phyloP scores from a whole-genome alignment of 2,329 filamentous ascomycete species.

The Beauveria caledonica region DNA sequence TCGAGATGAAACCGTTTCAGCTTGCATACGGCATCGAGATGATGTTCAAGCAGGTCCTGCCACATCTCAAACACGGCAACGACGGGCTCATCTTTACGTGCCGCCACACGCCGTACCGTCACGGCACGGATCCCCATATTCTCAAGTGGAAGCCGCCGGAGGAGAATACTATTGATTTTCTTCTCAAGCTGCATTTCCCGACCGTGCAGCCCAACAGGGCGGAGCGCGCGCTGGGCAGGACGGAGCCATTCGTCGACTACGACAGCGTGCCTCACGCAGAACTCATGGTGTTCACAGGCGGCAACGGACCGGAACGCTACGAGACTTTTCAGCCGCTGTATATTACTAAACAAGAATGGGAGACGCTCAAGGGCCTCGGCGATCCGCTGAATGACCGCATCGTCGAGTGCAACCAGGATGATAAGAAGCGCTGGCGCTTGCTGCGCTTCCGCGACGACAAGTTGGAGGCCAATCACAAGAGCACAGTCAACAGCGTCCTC shows the following conservation, averaged over 20 bases:
- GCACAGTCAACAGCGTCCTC: slow-evolving; percentile 75
- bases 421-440: slow-evolving; percentile 69
- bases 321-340: slow-evolving; percentile 58
- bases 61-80: slow-evolving; percentile 80
- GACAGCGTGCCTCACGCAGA: slow-evolving; percentile 68
- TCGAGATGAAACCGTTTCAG: slow-evolving; percentile 86
- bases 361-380: slow-evolving; percentile 61
- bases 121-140: slow-evolving; percentile 87
- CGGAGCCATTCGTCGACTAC: slow-evolving; percentile 64
- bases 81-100: slow-evolving; percentile 98
- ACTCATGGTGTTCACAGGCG: slow-evolving; percentile 61
- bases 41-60: slow-evolving; percentile 86
- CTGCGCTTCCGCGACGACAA: slow-evolving; percentile 93
- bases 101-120: slow-evolving; percentile 73
- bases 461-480: slow-evolving; percentile 78
- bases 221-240: slow-evolving; percentile 59
- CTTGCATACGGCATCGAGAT: slow-evolving; percentile 80
- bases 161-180: slow-evolving; percentile 94
- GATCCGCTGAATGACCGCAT: slow-evolving; percentile 79
- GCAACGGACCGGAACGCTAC: slow-evolving; percentile 45
- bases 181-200: slow-evolving; percentile 70
- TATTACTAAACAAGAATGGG: slow-evolving; percentile 74
- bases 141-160: slow-evolving; percentile 96
- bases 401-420: slow-evolving; percentile 82
- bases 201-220: slow-evolving; percentile 56